Conservation (phyloP, 192 early-diverging fungal species). For the Fimicolochytrium jonesii region DNA sequence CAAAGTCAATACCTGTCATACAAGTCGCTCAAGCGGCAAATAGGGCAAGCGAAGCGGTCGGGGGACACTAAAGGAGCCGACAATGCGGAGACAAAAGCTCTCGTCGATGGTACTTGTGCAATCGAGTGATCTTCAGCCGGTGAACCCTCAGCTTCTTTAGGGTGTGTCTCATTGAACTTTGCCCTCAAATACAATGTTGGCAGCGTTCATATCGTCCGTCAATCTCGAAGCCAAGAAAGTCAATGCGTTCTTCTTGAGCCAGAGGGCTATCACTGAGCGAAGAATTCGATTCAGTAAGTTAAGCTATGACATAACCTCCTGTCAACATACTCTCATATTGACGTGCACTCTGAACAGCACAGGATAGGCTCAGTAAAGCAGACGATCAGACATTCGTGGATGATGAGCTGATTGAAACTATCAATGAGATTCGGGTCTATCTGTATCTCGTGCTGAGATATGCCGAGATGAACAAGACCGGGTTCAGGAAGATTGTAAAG, state of each 20-base stretch:
- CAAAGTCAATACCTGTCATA: conserved; percentile 22
- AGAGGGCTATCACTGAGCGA: conserved; percentile 3
- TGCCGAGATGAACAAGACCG: conserved; percentile 23
- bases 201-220: conserved; percentile 14
- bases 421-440: conserved; percentile 18
- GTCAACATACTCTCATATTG: no score
- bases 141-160: not conserved
- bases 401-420: conserved; percentile 18
- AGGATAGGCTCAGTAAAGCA: no score
- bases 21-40: conserved; percentile 21
- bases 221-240: conserved; percentile 16
- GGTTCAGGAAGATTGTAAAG: conserved; percentile 26
- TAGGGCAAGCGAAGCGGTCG: conserved; percentile 13
- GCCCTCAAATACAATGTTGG: not conserved
- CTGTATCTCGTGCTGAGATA: conserved; percentile 24
- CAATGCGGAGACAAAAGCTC: not conserved
- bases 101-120: not conserved
- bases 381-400: not conserved
- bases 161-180: not conserved
- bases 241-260: conserved; percentile 18
- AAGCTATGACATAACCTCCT: no score
- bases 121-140: not conserved
- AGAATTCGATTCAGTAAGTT: conserved; percentile 8
- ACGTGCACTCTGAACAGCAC: no score
- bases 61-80: not conserved